Evolutionary conservation across 768 basidiomycete species (phyloP), one percentile per base, ranked within the genome.

Genomic region (Leccinum longicurvipes): DNA sequence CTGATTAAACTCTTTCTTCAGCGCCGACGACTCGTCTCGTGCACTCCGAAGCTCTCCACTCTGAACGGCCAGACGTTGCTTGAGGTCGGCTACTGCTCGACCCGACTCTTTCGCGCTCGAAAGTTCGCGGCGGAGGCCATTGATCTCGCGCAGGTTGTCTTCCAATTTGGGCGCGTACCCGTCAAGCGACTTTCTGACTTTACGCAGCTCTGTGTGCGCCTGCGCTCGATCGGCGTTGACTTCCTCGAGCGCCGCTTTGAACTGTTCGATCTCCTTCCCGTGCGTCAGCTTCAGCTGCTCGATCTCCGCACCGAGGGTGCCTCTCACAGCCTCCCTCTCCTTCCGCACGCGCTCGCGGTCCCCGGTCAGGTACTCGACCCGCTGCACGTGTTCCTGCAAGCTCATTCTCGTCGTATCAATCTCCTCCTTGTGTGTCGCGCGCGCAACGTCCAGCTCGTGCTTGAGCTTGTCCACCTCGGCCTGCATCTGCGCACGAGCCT

Each of bases 1-100:
- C 28, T 71, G 69, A 24, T 50, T 50, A 41, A 72, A 73, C 32
- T 71, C 67, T 46, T 55, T 69, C 41, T 60, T 67, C 47, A 71
- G 47, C 14, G 57, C 36, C 6, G 69, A 67, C 3, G 69, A 71
- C 28, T 69, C 69, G 11, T 71, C 62, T 21, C 66, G 64, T 14
- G 68, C 63, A 10, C 3, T 53, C 23, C 44, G 8, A 41, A 69
- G 58, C 5, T 67, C 67, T 51, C 56, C 64, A n/a, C 10, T 47
- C 44, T 67, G 66, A n/a, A 49, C 28, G 1, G 60, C 59, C n/a
- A 65, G 39, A 21, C 56, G 66, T 25, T 61, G 57, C 52, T 53
- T 63, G 0, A 63, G 51, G 10, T 66, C 65, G 4, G 48, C 17
- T 6, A 24, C 53, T 25, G 12, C 41, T n/a, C 60, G 59, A 24